Percentiles rank a stretch among this genome's conserved stretches.
These are phyloP conservation scores for Eremochloa ophiuroides DNA, from an alignment of 176 grass and related monocot species.

Conservation along the genomic window DNA sequence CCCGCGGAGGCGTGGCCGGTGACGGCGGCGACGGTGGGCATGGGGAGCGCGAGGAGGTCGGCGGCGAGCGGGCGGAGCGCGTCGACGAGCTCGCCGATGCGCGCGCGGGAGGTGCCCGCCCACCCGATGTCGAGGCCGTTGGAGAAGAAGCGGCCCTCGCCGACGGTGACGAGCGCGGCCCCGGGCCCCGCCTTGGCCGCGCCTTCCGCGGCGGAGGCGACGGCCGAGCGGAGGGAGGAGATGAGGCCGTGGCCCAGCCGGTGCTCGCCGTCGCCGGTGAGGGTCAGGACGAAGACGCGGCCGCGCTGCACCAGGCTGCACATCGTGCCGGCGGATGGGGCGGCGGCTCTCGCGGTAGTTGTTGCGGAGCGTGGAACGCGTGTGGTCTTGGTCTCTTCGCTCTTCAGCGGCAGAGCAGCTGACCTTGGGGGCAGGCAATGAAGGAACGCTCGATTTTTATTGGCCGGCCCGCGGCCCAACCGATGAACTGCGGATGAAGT, in stretches of 20 bases:
- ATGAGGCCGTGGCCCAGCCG: constrained; percentile 49
- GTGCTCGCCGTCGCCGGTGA: constrained; percentile 85
- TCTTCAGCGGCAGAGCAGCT: neutral
- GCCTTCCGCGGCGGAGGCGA: constrained; percentile 13
- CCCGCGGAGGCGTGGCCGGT: constrained; percentile 73
- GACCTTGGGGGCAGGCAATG: no score
- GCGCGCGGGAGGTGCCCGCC: constrained; percentile 40
- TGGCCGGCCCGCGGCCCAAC: neutral
- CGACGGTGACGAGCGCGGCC: constrained; percentile 60
- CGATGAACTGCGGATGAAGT: neutral
- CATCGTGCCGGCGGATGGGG: constrained; percentile 29
- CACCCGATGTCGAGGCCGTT: constrained; percentile 81
- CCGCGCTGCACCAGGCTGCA: constrained; percentile 79
- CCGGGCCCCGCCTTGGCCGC: constrained; percentile 21
- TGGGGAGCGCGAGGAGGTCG: constrained; percentile 69
- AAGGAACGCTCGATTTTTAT: neutral
- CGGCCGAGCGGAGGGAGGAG: constrained; percentile 52
- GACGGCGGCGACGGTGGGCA: constrained; percentile 86
- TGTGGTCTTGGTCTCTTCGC: neutral
- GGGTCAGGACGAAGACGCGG: constrained; percentile 78
- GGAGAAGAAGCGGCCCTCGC: constrained; percentile 93
- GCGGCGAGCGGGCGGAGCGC: constrained; percentile 48
- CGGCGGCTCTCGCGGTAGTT: neutral
- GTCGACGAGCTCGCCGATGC: constrained; percentile 31
- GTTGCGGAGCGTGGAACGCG: neutral